Base-by-base conservation (phyloP, 225 moss, liverwort and hornwort genomes). In the Pseudoscleropodium purum region DNA sequence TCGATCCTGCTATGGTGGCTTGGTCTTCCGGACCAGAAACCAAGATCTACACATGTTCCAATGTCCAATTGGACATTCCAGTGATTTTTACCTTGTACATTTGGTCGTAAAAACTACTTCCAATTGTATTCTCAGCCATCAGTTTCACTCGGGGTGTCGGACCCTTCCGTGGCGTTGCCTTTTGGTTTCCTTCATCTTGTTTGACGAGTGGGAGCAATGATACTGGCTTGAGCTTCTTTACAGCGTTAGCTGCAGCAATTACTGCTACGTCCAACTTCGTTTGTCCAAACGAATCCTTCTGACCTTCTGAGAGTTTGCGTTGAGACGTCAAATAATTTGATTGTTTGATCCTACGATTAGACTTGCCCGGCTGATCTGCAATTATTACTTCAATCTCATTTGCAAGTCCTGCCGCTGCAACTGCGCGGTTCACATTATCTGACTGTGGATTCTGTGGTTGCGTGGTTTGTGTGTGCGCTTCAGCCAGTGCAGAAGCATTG, bases 201-300 rank as follows among this genome's bases (percentile, higher is more conserved):
- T 89, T 85, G 36, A 90, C 24, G 36, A 61, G 47, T 37, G 90
- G 79, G 39, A 92, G 84, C 73, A 91, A 85, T 88, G 92, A 90
- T 77, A 90, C 23, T 79, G 88, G 60, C 81, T 91, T 93, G 73
- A 93, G 90, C 74, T 91, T 93, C 84, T 92, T 92, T 39, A 93
- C 91, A 88, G 89, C 91, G 43, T 94, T 91, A 79, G 91, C 92
- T 63, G 93, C 95, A 89, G 93, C 90, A 75, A 64, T 81, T 82
- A 92, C 87, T 76, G 90, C 92, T 87, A 69, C 75, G 37, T 93
- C 92, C 72, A 91, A 87, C 67, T 92, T 92, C 23, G 87, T 88
- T n/a, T 92, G 91, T 79, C 84, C 85, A 86, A 89, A 85, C 41
- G 82, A 87, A 84, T 78, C 87, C 11, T 87, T 87, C n/a, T 90